Evolutionary conservation across 345 rosid species (phyloP), one percentile per base, ranked within the genome.

Genomic region (Corchorus olitorius): DNA sequence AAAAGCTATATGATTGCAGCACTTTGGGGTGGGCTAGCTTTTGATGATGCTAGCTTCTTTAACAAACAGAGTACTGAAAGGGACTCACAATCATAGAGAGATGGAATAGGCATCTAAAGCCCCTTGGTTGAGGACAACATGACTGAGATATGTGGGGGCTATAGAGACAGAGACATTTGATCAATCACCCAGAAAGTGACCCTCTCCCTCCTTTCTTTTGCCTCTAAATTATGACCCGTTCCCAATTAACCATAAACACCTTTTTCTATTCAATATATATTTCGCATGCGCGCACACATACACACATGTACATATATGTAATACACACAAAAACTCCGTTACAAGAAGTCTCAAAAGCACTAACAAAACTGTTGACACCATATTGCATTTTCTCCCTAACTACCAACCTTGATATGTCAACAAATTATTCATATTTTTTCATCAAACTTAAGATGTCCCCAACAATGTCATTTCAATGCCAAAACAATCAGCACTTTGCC

Each of bases 381-480:
- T 70, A 84, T 77, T 81, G 77, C 88, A 79, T 84, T 86, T 90
- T 85, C 89, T 74, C 90, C 92, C 96, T 85, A 91, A 86, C 95
- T 78, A 87, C 94, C 92, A 88, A 83, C 96, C 93, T 87, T 80
- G 62, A 80, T 80, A 81, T 84, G 81, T 79, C 84, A 80, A 68
- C 54, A 69, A 85, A 74, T 70, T 73, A 50, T 81, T 79, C 33
- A 78, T 81, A 80, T 75, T 77, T 67, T 82, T 78, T 75, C 74
- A 75, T 79, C 63, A 27, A 27, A 27, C 71, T 67, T 64, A 79
- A 74, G 79, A 70, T 85, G 87, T 82, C 87, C 84, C 88, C 88
- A 89, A 74, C 87, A 76, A 81, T 65, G 91, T 87, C 89, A 83
- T 76, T 83, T 89, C 91, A 80, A 50, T 83, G 87, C 84, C 87